phyloP scores from a whole-genome alignment of 2,329 filamentous ascomycete genomes.

The Emergomyces orientalis region DNA sequence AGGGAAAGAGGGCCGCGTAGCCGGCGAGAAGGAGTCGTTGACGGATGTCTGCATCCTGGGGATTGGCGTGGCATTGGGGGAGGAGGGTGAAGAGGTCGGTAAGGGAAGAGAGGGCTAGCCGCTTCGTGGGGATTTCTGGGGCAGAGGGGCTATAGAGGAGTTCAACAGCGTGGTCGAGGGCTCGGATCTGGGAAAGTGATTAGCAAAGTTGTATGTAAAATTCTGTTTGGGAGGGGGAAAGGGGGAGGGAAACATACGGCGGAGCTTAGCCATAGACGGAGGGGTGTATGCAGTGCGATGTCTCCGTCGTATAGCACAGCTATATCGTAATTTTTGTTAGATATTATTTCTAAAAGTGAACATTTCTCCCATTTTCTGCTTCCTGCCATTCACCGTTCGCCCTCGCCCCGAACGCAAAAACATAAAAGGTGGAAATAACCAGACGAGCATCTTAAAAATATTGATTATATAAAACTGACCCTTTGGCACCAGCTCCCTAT shows the following conservation, averaged over 20 bases:
- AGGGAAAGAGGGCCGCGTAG: slow-evolving; percentile 13
- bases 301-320: slow-evolving; percentile 4
- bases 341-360: neutral
- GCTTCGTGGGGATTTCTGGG: slow-evolving; percentile 13
- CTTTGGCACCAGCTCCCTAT: slow-evolving; percentile 19
- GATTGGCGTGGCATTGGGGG: slow-evolving; percentile 10
- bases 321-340: neutral
- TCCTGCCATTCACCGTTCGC: neutral
- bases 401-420: neutral
- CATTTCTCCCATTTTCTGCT: neutral
- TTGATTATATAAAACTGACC: slow-evolving; percentile 7
- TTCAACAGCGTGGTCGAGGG: slow-evolving; percentile 15
- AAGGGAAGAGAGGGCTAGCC: slow-evolving; percentile 11
- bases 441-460: no score
- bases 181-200: slow-evolving; percentile 11
- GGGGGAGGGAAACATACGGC: slow-evolving; percentile 7
- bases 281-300: slow-evolving; percentile 2
- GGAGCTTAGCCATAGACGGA: slow-evolving; percentile 13
- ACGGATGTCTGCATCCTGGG: slow-evolving; percentile 13
- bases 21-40: slow-evolving; percentile 12
- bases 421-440: neutral
- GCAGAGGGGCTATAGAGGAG: slow-evolving; percentile 14
- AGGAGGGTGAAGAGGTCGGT: slow-evolving; percentile 12
- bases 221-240: neutral
- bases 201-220: neutral